Conservation (phyloP, 306 rosid species). For the Cucurbita moschata region DNA sequence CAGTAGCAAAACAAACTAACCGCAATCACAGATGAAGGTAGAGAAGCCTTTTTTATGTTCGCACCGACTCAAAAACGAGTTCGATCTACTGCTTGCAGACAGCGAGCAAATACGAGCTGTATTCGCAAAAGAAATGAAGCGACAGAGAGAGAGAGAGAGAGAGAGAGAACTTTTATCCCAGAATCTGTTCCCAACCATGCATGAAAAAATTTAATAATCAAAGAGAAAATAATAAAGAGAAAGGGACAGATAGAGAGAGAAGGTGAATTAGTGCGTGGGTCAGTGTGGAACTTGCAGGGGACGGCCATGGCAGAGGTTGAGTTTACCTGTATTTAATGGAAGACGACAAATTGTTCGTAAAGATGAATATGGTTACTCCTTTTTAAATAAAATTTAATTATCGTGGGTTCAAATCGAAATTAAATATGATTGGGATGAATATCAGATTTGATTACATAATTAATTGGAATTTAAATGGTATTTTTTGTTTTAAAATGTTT, state of each 20-base stretch:
- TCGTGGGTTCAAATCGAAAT: no score
- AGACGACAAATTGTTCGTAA: neutral
- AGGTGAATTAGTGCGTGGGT: neutral
- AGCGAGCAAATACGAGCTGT: neutral
- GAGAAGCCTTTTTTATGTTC: neutral
- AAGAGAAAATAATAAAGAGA: neutral
- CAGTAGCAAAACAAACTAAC: neutral
- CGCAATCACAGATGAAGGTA: neutral
- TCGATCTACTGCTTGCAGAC: neutral
- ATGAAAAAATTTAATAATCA: neutral
- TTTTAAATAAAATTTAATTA: no score
- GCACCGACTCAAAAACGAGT: neutral
- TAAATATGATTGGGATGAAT: no score
- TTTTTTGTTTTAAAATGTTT: no score
- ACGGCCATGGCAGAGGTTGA: neutral
- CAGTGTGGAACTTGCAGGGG: neutral
- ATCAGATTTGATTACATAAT: no score
- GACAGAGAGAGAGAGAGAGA: neutral
- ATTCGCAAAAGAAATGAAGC: neutral
- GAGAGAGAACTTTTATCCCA: neutral
- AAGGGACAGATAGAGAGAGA: neutral
- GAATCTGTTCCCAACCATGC: slow-evolving; percentile 7
- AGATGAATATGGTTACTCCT: no score
- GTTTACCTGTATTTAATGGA: neutral
- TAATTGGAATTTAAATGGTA: no score